A percentile compares a stretch with the other conserved stretches of the same genome.
Evolutionary conservation across 345 rosid species (phyloP).

Genomic region (Anacardium occidentale): DNA sequence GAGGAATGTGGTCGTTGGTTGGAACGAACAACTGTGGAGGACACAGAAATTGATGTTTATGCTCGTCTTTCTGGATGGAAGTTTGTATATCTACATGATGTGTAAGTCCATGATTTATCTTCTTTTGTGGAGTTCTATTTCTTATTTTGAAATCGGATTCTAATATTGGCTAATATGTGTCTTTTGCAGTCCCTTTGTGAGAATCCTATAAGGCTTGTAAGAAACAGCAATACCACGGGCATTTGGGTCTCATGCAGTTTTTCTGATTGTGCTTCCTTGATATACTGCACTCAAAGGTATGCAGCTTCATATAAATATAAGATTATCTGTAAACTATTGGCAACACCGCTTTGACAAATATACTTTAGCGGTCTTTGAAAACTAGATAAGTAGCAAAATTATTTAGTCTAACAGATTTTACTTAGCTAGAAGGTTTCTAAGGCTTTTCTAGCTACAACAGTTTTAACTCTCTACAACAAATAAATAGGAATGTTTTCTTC

Average conservation of each 20-base stretch:
- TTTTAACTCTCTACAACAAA: background rate
- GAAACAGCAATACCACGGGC: conserved; percentile 98
- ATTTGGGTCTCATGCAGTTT: conserved; percentile 96
- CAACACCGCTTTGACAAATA: background rate
- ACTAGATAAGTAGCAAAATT: background rate
- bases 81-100: conserved; percentile 79
- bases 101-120: conserved; percentile 47
- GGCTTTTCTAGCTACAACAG: background rate
- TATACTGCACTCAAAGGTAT: conserved; percentile 74
- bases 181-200: conserved; percentile 79
- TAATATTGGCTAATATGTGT: conserved; percentile 10
- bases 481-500: background rate
- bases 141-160: background rate
- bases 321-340: background rate
- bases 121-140: conserved; percentile 5
- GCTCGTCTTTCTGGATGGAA: conserved; percentile 97
- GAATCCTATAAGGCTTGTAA: conserved; percentile 94
- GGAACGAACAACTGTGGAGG: conserved; percentile 88
- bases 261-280: conserved; percentile 77
- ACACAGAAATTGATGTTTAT: conserved; percentile 91
- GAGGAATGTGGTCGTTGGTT: conserved; percentile 97
- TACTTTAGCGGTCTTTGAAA: background rate
- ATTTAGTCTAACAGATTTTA: background rate
- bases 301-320: background rate
- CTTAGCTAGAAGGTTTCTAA: background rate